A percentile compares a stretch with the other conserved stretches of the same genome.
phyloP scores from a whole-genome alignment of 352 stramenopile genomes.

The Phytophthora sp. region DNA sequence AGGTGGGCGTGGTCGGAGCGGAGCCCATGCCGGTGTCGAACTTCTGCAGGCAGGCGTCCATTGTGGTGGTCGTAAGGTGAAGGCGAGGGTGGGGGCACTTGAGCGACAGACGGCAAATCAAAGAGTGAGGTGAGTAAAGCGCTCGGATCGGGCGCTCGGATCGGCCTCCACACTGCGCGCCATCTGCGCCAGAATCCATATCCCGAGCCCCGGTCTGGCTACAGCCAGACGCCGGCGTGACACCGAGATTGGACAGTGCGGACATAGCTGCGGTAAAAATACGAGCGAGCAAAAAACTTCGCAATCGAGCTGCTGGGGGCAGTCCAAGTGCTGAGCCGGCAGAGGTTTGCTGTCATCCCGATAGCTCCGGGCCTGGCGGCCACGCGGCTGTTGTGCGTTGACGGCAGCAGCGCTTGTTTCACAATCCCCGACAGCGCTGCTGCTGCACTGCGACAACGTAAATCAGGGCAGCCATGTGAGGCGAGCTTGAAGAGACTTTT shows the following conservation, averaged over 20 bases:
- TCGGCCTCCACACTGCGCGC: slow-evolving; percentile 6
- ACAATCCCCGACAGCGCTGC: no score
- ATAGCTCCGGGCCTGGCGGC: background rate
- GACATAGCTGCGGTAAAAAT: slow-evolving; percentile 19
- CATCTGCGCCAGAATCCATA: slow-evolving; percentile 24
- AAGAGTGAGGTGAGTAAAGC: slow-evolving; percentile 24
- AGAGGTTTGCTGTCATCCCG: no score
- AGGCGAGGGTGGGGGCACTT: slow-evolving; percentile 17
- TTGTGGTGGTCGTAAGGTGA: slow-evolving; percentile 31
- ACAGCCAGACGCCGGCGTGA: slow-evolving; percentile 25
- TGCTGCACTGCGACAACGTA: background rate
- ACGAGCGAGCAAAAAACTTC: background rate
- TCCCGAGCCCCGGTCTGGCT: slow-evolving; percentile 24
- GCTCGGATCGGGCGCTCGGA: slow-evolving; percentile 5
- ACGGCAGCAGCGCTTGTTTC: background rate
- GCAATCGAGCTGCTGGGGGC: no score
- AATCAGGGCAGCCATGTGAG: no score
- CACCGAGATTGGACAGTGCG: slow-evolving; percentile 31
- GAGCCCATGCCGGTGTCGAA: slow-evolving; percentile 34
- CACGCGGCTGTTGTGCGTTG: background rate
- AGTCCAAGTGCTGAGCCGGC: no score
- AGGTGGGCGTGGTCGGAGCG: slow-evolving; percentile 3
- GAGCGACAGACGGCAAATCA: slow-evolving; percentile 34
- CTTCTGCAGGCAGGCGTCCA: slow-evolving; percentile 55
- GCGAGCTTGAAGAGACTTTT: no score